Conservation (phyloP, 192 early-diverging fungal species). For the Coemansia sp. region DNA sequence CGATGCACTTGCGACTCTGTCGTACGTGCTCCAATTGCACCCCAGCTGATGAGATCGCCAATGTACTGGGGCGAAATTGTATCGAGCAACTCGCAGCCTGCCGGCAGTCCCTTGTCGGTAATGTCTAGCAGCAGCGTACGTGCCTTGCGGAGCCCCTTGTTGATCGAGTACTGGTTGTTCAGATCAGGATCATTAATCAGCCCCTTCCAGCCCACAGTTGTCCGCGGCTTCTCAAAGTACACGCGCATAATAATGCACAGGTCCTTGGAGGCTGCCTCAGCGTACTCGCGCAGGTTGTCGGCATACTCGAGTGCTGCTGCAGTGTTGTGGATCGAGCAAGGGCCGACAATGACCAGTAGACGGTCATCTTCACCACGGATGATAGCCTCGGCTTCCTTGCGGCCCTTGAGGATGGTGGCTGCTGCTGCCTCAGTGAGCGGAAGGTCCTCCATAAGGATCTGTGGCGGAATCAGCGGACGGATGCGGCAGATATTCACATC, state of each 20-base stretch:
- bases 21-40: constrained; percentile 78
- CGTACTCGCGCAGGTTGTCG: constrained; percentile 58
- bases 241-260: constrained; percentile 78
- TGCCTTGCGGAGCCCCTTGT: constrained; percentile 78
- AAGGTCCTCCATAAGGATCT: constrained; percentile 88
- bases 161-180: constrained; percentile 73
- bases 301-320: constrained; percentile 78
- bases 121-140: constrained; percentile 69
- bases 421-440: constrained; percentile 73
- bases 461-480: constrained; percentile 81
- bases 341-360: constrained; percentile 79
- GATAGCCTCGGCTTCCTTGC: constrained; percentile 62
- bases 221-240: constrained; percentile 86
- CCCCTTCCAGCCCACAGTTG: constrained; percentile 92
- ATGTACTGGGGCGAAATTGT: constrained; percentile 82
- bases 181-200: constrained; percentile 80
- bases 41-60: constrained; percentile 74
- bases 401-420: constrained; percentile 69
- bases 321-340: constrained; percentile 83
- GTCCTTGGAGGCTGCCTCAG: constrained; percentile 58
- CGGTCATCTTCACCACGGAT: constrained; percentile 73
- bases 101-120: constrained; percentile 69
- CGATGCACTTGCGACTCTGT: constrained; percentile 83
- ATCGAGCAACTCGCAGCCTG: constrained; percentile 75
- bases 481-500: constrained; percentile 82